Base-by-base conservation (phyloP, 208 protist genomes). In the Crithidia bombi region DNA sequence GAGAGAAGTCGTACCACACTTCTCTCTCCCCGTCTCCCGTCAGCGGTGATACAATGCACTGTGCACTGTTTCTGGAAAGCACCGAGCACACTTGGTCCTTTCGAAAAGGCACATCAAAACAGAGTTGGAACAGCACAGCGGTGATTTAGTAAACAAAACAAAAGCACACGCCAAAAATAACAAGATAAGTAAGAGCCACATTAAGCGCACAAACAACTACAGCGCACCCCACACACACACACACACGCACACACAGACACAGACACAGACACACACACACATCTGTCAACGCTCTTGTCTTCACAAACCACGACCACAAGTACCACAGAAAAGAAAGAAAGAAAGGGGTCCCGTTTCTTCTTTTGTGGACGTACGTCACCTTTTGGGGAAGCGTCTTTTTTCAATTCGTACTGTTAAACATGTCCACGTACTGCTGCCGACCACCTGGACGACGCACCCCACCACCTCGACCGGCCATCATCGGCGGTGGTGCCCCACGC, bases 401-500 rank as follows among this genome's bases (percentile, higher is more conserved):
- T 52, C 39, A 76, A 15, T 51, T 59, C 3, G 51, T 57, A 49
- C 35, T 86, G 66, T 91, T 94, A 64, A 94, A 92, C 79, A 86
- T 87, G 51, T 95, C 87, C n/a, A 91, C 86, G 61, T 95, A 95
- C 69, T 90, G 85, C 63, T 81, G 75, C 11, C 79, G 73, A 10
- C 66, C 63, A 38, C 35, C 69, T 14, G 54, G 62, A 21, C 63
- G 72, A 9, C 62, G 41, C 14, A 50, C 30, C 9, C 76, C 65
- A 7, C 68, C 41, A 14, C 73, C 52, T 25, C 73, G 69, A 1
- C 72, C 70, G 36, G 50, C 63, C 58, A 73, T 51, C 43, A 47
- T 67, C 41, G 82, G 65, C 32, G 73, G 51, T 30, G 66, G 73
- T n/a, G 54, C 36, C 7, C 39, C 52, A 47, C 75, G 50, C 25